Conservation (phyloP, 2,329 filamentous ascomycete genomes). For the Beauveria medogensis region DNA sequence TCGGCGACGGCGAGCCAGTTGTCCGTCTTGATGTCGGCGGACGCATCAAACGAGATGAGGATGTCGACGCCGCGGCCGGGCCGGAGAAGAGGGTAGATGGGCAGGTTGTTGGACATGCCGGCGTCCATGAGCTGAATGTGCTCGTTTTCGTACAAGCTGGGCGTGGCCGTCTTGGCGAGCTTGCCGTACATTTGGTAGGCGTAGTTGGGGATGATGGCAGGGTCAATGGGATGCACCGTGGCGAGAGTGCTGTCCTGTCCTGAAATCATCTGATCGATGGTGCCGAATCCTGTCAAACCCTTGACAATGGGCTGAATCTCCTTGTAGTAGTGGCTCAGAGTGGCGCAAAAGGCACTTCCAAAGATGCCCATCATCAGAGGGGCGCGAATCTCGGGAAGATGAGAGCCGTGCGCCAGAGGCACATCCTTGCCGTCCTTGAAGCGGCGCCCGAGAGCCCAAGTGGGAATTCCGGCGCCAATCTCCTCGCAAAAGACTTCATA, state of each 20-base stretch:
- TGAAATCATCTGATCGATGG: slow-evolving; percentile 74
- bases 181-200: slow-evolving; percentile 70
- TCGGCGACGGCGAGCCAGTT: slow-evolving; percentile 96
- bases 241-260: slow-evolving; percentile 76
- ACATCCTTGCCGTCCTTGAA: slow-evolving; percentile 59
- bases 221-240: slow-evolving; percentile 92
- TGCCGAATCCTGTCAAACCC: slow-evolving; percentile 63
- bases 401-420: slow-evolving; percentile 52
- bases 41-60: slow-evolving; percentile 87
- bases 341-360: slow-evolving; percentile 93
- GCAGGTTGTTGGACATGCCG: slow-evolving; percentile 97
- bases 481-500: slow-evolving; percentile 97
- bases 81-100: slow-evolving; percentile 86
- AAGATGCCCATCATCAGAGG: slow-evolving; percentile 89
- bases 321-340: slow-evolving; percentile 89
- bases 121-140: slow-evolving; percentile 90
- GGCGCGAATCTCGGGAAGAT: slow-evolving; percentile 75
- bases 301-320: slow-evolving; percentile 79
- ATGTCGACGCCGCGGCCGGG: slow-evolving; percentile 85
- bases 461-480: slow-evolving; percentile 83
- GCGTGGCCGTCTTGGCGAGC: slow-evolving; percentile 69
- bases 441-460: slow-evolving; percentile 80
- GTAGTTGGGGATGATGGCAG: slow-evolving; percentile 85
- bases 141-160: slow-evolving; percentile 60
- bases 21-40: slow-evolving; percentile 83